These are phyloP conservation scores for Mycena pura DNA, from an alignment of 768 basidiomycete species.

Conservation along the genomic window DNA sequence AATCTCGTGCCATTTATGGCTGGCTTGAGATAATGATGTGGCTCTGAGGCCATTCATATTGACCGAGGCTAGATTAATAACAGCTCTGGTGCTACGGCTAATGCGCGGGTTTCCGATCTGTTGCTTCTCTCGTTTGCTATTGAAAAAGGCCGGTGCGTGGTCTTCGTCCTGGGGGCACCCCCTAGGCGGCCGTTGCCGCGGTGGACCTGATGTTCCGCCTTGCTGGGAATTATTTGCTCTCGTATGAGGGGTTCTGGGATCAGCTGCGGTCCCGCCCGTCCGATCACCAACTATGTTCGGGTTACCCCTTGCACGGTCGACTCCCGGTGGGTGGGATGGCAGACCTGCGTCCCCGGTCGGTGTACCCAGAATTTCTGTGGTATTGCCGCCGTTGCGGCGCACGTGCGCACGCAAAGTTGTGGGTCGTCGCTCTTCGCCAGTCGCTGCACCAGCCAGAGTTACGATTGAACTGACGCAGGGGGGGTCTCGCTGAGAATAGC, in stretches of 20 bases:
- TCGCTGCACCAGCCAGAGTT: background rate
- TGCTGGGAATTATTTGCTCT: too few species aligned
- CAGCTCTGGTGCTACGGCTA: background rate
- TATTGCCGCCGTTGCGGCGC: background rate
- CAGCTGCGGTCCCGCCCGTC: too few species aligned
- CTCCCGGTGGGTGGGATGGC: too few species aligned
- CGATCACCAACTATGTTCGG: too few species aligned
- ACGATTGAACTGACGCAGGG: background rate
- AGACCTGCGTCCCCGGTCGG: background rate
- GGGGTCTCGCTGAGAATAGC: conserved; percentile 8
- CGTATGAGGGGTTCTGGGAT: too few species aligned
- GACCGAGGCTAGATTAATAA: background rate
- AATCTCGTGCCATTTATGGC: conserved; percentile 7
- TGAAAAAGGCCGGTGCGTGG: background rate
- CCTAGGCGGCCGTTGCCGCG: too few species aligned
- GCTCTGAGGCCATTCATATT: background rate
- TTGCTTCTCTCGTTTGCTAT: background rate
- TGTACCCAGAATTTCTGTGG: too few species aligned
- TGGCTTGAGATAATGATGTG: background rate
- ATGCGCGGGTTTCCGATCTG: background rate
- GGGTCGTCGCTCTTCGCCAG: background rate
- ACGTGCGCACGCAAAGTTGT: background rate
- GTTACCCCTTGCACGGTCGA: too few species aligned
- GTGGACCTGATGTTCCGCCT: too few species aligned
- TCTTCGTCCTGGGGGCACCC: too few species aligned